Percentiles rank a stretch among this genome's conserved stretches.
These are phyloP conservation scores for Fusarium sp. DNA, from an alignment of 2,329 filamentous ascomycete genomes.

Conservation along the genomic window DNA sequence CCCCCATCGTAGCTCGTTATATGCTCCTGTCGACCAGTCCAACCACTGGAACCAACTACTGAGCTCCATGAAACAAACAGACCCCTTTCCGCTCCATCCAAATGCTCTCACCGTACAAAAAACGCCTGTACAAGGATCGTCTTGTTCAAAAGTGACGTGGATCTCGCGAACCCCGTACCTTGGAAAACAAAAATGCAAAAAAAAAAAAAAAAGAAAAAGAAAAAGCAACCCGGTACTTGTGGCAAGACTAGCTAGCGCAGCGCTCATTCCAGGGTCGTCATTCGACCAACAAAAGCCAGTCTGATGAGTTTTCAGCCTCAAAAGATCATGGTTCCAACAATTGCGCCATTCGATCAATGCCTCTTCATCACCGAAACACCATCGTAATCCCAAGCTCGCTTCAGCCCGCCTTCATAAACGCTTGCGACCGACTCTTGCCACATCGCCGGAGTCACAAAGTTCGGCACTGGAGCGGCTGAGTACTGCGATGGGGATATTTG, in stretches of 20 bases:
- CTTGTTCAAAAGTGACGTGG: conserved; percentile 5
- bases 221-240: background rate
- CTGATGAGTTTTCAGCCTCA: conserved; percentile 18
- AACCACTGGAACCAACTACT: conserved; percentile 15
- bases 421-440: conserved; percentile 77
- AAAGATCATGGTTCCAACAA: conserved; percentile 8
- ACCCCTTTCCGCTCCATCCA: conserved; percentile 2
- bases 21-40: conserved; percentile 14
- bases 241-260: background rate
- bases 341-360: conserved; percentile 27
- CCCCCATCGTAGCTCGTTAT: conserved; percentile 35
- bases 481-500: conserved; percentile 62
- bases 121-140: background rate
- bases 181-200: background rate
- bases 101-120: conserved; percentile 10
- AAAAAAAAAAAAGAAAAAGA: background rate
- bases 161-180: conserved; percentile 4
- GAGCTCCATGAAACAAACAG: conserved; percentile 11
- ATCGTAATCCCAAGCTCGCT: conserved; percentile 69
- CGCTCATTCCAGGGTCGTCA: background rate
- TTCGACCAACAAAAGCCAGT: conserved; percentile 18
- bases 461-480: conserved; percentile 61
- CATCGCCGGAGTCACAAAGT: conserved; percentile 75
- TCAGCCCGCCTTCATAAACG: conserved; percentile 72
- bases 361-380: conserved; percentile 47